Evolutionary conservation across 805 yeast genomes (phyloP).

Genomic region (Saccharomycopsis guyanensis): DNA sequence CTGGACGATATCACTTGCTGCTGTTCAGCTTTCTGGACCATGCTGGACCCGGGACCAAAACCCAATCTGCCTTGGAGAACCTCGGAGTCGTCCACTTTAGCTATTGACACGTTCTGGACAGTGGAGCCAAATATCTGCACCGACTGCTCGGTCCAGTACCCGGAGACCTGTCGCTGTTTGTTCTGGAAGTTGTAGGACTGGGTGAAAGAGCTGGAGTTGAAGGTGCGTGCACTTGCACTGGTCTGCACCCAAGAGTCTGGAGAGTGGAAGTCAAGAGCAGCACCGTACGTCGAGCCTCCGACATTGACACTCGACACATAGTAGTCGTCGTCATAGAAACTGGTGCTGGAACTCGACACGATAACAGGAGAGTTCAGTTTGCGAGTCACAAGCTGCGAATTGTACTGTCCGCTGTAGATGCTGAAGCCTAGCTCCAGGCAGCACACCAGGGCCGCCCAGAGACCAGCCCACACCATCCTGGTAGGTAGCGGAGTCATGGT

Average conservation of each 20-base stretch:
- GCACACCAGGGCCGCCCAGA: too few relatives aligned
- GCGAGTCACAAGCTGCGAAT: background rate
- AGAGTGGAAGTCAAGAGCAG: slow-evolving; percentile 1
- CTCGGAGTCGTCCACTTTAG: background rate
- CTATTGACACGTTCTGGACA: background rate
- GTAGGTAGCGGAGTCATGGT: too few relatives aligned
- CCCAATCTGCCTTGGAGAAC: slow-evolving; percentile 1
- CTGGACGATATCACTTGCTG: background rate
- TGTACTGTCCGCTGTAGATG: background rate
- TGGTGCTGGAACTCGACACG: background rate
- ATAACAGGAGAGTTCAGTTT: background rate
- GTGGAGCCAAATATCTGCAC: background rate
- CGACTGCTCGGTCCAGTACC: background rate
- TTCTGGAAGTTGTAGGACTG: background rate
- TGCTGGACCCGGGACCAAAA: background rate
- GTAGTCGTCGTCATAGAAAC: background rate
- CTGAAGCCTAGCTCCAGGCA: background rate
- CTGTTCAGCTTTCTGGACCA: background rate
- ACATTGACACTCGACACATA: background rate
- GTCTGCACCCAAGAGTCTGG: slow-evolving; percentile 6
- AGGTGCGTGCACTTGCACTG: background rate
- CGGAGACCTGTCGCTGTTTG: background rate
- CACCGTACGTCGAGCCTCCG: background rate
- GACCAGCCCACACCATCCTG: too few relatives aligned
- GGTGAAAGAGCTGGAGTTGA: background rate